Conservation (phyloP, 2,329 filamentous ascomycete genomes). For the Decorospora gaudefroyi region DNA sequence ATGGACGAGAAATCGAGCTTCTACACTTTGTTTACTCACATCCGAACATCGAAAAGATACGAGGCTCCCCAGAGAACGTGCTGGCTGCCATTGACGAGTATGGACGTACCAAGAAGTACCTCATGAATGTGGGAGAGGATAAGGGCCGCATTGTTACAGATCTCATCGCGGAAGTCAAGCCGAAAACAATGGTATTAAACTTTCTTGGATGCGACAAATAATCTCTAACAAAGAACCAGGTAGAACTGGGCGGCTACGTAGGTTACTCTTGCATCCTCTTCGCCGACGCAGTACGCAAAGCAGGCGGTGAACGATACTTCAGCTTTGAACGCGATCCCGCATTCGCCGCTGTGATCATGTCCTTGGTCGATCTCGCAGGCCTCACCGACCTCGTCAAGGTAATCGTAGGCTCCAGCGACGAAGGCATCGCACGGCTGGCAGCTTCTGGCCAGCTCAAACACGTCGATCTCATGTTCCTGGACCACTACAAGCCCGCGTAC, state of each 20-base stretch:
- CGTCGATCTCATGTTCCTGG: conserved; percentile 76
- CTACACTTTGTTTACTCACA: conserved; percentile 69
- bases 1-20: conserved; percentile 74
- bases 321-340: conserved; percentile 75
- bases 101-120: conserved; percentile 66
- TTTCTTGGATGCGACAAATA: not conserved
- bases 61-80: conserved; percentile 66
- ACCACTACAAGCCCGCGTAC: conserved; percentile 80
- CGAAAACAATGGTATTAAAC: conserved; percentile 62
- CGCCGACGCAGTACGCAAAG: conserved; percentile 65
- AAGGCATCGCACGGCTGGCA: conserved; percentile 66
- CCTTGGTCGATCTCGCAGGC: conserved; percentile 74
- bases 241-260: conserved; percentile 80
- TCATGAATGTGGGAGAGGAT: conserved; percentile 79
- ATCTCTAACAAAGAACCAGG: conserved; percentile 39
- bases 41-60: conserved; percentile 64
- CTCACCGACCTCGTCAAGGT: conserved; percentile 72
- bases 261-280: conserved; percentile 83
- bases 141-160: conserved; percentile 74
- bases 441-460: conserved; percentile 57
- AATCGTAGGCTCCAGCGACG: conserved; percentile 69
- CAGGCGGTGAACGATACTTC: conserved; percentile 68
- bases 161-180: conserved; percentile 69
- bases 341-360: conserved; percentile 70
- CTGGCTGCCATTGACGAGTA: conserved; percentile 73